Conservation (phyloP, 1,139 yeast species). For the Candida glucosophila region DNA sequence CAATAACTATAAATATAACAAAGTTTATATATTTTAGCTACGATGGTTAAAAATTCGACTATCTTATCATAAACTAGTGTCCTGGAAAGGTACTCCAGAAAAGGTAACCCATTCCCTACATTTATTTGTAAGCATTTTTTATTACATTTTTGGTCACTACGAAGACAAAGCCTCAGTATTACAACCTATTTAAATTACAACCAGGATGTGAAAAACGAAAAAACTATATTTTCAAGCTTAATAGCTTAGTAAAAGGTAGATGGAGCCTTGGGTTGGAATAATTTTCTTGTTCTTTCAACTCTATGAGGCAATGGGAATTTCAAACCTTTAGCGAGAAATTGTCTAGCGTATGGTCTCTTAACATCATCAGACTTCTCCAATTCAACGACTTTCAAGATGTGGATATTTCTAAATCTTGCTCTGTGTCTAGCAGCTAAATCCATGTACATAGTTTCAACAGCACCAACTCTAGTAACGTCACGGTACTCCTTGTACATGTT, state of each 20-base stretch:
- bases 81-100: too few relatives aligned
- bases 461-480: conserved; percentile 98
- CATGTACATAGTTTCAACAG: conserved; percentile 97
- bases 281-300: conserved; percentile 81
- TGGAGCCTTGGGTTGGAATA: conserved; percentile 91
- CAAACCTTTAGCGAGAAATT: conserved; percentile 91
- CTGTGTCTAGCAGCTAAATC: conserved; percentile 99
- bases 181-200: conserved; percentile 9
- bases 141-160: too few relatives aligned
- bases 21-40: too few relatives aligned
- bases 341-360: conserved; percentile 98
- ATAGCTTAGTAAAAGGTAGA: conserved; percentile 79
- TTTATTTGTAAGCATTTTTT: too few relatives aligned
- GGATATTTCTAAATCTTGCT: conserved; percentile 99
- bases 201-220: conserved; percentile 6
- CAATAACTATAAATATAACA: too few relatives aligned
- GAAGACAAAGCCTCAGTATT: too few relatives aligned
- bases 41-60: too few relatives aligned
- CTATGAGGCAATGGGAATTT: conserved; percentile 99
- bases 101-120: too few relatives aligned
- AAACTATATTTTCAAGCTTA: too few relatives aligned
- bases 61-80: too few relatives aligned
- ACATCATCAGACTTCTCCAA: conserved; percentile 96
- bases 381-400: conserved; percentile 98
- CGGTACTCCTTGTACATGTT: conserved; percentile 99